phyloP scores from a whole-genome alignment of 2,329 filamentous ascomycete species.

The Trichophyton schoenleinii region DNA sequence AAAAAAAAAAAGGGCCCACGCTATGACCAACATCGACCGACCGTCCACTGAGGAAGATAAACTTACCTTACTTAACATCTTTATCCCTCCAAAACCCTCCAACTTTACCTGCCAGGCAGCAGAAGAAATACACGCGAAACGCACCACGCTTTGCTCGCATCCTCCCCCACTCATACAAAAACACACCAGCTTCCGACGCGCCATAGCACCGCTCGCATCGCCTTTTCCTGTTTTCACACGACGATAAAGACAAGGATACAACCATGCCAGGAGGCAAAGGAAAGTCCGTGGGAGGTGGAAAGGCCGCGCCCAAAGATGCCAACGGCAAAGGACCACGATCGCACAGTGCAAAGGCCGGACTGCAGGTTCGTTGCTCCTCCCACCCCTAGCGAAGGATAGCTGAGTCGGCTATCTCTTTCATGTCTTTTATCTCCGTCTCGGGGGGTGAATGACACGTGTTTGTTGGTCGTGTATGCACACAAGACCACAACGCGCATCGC shows the following conservation, averaged over 20 bases:
- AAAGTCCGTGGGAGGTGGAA: slow-evolving; percentile 81
- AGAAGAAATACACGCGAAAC: background rate
- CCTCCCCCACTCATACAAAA: slow-evolving; percentile 3
- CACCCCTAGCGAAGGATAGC: slow-evolving; percentile 10
- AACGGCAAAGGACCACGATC: slow-evolving; percentile 84
- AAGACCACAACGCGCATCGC: background rate
- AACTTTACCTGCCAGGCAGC: background rate
- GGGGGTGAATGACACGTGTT: slow-evolving; percentile 5
- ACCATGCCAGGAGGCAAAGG: slow-evolving; percentile 81
- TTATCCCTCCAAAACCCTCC: background rate
- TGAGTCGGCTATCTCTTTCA: background rate
- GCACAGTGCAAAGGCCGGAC: slow-evolving; percentile 85
- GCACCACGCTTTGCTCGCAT: background rate
- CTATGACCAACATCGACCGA: background rate
- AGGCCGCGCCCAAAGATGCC: slow-evolving; percentile 72
- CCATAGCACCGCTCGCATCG: slow-evolving; percentile 8
- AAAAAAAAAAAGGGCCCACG: background rate
- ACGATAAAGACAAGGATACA: background rate
- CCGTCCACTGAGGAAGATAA: background rate
- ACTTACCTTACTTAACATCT: background rate
- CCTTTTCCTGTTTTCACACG: background rate
- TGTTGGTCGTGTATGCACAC: background rate
- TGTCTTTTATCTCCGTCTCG: background rate
- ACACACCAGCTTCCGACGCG: slow-evolving; percentile 6
- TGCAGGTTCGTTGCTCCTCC: slow-evolving; percentile 59